Base-by-base conservation (phyloP, 2,329 filamentous ascomycete species). In the Paraphoma sp. region DNA sequence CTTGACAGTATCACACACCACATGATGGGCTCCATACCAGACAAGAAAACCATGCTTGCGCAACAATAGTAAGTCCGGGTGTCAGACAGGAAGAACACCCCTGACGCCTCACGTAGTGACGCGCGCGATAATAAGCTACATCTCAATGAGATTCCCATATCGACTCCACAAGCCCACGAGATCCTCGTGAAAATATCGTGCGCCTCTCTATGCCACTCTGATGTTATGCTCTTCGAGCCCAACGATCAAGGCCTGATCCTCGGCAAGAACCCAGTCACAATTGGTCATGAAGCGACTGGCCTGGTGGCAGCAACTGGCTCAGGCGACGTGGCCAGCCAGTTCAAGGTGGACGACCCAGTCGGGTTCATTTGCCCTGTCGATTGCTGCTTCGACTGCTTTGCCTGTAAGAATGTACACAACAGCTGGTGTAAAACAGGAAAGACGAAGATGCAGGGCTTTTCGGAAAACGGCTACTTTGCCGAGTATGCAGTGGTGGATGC, bases 91-190 rank as follows among this genome's bases (percentile, higher is more conserved):
- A 14, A 17, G n/a, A n/a, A 42, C 40, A n/a, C 40, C 3, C 1
- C 49, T 38, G 31, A 51, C 40, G 11, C 4, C 7, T 5, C 10
- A 16, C 14, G 17, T 14, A 51, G 49, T 45, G 71, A 75, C 41
- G 54, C 59, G 10, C 63, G 67, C 31, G 73, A 75, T 57, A 76
- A 76, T 53, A 71, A 74, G 50, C 62, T 78, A 10, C 68, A 76
- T 36, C 74, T 82, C 53, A 81, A 82, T 51, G 69, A 78, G 41
- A 68, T 83, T 29, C 76, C 79, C 8, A 74, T 82, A 33, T 81
- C 81, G 4, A 67, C 69, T 29, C 79, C 80, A 4, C 70, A 71
- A 30, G 72, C 73, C 23, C 77, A 81, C 59, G 71, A 83, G 61
- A 40, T 79, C 18, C 69, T 79, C 14, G 71, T 79, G 18, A 76